Evolutionary conservation across 306 rosid species (phyloP).

Genomic region (Ziziphus jujuba): DNA sequence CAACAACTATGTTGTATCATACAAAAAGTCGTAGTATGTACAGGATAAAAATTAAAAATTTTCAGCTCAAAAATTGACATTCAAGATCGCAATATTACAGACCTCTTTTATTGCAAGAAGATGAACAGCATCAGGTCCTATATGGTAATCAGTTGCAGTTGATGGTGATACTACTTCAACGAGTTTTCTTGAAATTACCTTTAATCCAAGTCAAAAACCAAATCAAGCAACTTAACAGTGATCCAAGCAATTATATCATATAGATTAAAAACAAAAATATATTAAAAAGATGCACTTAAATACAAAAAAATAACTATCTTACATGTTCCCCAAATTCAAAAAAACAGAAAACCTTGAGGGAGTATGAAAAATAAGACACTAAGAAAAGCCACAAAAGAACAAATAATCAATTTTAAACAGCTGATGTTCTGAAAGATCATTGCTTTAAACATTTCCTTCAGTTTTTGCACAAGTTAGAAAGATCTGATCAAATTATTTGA

Average conservation of each 20-base stretch:
- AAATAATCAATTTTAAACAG: too few species aligned
- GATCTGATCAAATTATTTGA: too few species aligned
- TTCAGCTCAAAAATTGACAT: background rate
- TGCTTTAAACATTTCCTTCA: background rate
- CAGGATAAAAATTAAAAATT: background rate
- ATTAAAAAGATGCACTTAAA: background rate
- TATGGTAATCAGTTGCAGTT: conserved; percentile 63
- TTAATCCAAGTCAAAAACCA: conserved; percentile 29
- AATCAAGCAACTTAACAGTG: conserved; percentile 16
- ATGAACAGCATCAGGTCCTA: conserved; percentile 87
- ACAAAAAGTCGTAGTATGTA: background rate
- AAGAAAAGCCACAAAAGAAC: too few species aligned
- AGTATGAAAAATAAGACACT: too few species aligned
- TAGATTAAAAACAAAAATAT: background rate
- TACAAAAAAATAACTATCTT: background rate
- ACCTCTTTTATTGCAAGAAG: conserved; percentile 94
- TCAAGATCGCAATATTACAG: conserved; percentile 3
- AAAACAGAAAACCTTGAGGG: too few species aligned
- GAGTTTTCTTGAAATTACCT: conserved; percentile 74
- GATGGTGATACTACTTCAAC: conserved; percentile 89
- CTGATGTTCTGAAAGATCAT: background rate
- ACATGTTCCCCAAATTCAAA: background rate
- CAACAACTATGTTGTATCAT: too few species aligned
- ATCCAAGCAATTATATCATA: background rate
- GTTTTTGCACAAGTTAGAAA: background rate